Conservation (phyloP, 1,284 basidiomycete species). For the Laetiporus sulphureus region DNA sequence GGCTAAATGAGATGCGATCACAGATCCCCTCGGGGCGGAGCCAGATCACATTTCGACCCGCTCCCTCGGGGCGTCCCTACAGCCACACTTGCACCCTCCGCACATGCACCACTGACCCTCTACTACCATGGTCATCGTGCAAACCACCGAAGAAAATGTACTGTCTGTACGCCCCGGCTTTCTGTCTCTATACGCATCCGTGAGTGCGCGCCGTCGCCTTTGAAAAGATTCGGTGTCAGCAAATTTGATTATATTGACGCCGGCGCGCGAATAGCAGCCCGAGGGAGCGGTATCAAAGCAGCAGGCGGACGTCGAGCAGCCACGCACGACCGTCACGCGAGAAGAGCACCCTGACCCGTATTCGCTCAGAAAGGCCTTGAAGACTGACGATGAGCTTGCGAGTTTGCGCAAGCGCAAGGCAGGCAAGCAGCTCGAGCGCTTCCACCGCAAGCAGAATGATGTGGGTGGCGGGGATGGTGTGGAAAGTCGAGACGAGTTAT, state of each 20-base stretch:
- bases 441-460: constrained; percentile 81
- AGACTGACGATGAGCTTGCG: constrained; percentile 54
- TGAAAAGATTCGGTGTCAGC: neutral
- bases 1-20: constrained; percentile 1
- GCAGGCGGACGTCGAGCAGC: constrained; percentile 23
- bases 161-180: neutral
- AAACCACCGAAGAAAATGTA: constrained; percentile 1
- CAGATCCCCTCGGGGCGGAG: neutral
- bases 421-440: constrained; percentile 60
- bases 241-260: neutral
- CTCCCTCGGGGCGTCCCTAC: neutral
- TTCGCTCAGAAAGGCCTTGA: constrained; percentile 47
- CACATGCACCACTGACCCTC: no score
- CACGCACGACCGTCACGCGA: constrained; percentile 6
- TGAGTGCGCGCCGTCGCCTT: neutral
- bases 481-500: neutral
- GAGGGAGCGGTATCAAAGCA: constrained; percentile 20
- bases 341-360: constrained; percentile 44
- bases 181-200: no score
- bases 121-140: constrained; percentile 4
- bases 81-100: neutral
- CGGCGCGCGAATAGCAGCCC: constrained; percentile 12
- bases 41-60: neutral
- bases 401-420: constrained; percentile 51
- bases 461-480: constrained; percentile 31